Evolutionary conservation across 257 asterid genomes (phyloP), one percentile per base, ranked within the genome.

Genomic region (Nicotiana paniculata): DNA sequence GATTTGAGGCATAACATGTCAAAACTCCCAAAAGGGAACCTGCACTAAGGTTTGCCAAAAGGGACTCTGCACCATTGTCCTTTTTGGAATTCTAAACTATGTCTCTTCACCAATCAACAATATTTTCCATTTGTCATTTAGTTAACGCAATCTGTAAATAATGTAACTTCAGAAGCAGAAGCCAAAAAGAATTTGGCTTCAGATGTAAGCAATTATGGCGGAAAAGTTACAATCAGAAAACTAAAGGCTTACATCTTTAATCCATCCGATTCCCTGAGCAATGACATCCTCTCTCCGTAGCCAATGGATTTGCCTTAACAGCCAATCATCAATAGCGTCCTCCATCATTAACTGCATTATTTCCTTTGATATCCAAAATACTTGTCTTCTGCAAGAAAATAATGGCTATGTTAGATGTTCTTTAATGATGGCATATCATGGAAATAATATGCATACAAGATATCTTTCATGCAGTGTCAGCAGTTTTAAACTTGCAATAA

Each of bases 281-380:
- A 96, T 88, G 82, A 91, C 89, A 86, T 92, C 97, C 59, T 93
- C 99, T 81, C 93, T 89, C 16, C 99, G 95, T 77, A 96, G 97
- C 93, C 89, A 91, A 80, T 96, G 98, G 82, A 96, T 94, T 89
- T 96, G 95, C 89, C 96, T 87, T 84, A 92, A 81, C 74, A 96
- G 95, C 99, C 99, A 96, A 84, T 96, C 99, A 85, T 96, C 99
- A 85, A 96, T 94, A 79, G 99, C 99, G 83, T 96, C 99, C 89
- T 96, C 99, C 99, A 96, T 96, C 88, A 96, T 84, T 85, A 96
- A 85, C 92, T 96, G 99, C 89, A 96, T 89, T 84, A 96, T 94
- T 88, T 96, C 98, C 90, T 93, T 96, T 83, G 99, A 96, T 88
- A 96, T 96, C 99, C 99, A 96, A 88, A 93, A 96, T 46, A 96